Evolutionary conservation across 1,284 basidiomycete genomes (phyloP), one percentile per base, ranked within the genome.

Genomic region (Ustilago bromivora): DNA sequence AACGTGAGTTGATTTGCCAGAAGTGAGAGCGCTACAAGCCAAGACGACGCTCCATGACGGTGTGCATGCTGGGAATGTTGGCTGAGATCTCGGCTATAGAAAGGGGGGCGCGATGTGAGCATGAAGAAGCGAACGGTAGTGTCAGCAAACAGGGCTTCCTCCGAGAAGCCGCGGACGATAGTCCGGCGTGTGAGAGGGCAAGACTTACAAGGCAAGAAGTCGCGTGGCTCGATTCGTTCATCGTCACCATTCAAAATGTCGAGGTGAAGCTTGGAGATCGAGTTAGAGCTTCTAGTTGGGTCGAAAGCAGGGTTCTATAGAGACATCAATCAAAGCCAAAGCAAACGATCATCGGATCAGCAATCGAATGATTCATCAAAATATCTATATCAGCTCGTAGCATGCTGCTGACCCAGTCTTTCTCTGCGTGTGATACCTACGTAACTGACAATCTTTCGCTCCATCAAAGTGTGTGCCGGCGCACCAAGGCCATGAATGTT

Each of bases 391-490:
- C 34, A 35, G 32, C 17, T 54, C 40, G 4, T 41, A 17, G 40
- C 40, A 41, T 41, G 11, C 40, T 41, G 11, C 40, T 41, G 7
- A 6, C 6, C 40, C 23, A 28, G 23, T 2, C 40, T 41, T 17
- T 41, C 11, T 6, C 3, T 17, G 40, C 13, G 17, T 15, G 11
- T 9, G 11, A 60, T 40, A 88, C 91, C 83, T 82, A 95, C 95
- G 71, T 90, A 87, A 58, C 90, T 87, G 15, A 94, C 94, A 55
- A 95, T 90, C 89, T 93, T 93, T 82, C 95, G 90, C 87, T 99
- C 96, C 96, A 99, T 98, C 81, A 96, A 89, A 66, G 91, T 88
- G 52, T 95, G 90, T 86, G 97, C 90, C 6, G 96, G 96, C 41
- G 93, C 92, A 79, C 94, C 93, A 77, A 98, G 86, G 43, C 96